Base-by-base conservation (phyloP, 306 rosid species). In the Begonia peltatifolia region DNA sequence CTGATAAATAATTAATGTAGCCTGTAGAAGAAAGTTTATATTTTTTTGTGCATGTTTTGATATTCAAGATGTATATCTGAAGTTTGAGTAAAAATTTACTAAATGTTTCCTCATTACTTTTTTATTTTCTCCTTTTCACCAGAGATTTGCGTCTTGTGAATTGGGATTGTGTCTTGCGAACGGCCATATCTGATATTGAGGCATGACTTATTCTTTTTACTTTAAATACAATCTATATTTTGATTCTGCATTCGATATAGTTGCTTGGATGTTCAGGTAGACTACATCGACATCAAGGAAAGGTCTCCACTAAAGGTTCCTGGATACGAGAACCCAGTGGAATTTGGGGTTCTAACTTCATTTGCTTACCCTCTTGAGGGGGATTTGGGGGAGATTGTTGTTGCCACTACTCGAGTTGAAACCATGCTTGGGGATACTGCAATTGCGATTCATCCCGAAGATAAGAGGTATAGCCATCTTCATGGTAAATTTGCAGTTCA, bases 351-450 rank as follows among this genome's bases (percentile, higher is more conserved):
- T 46, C 62, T 90, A 68, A 86, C 84, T 57, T 83, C 89, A 52
- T 90, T 90, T 71, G 86, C 92, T 12, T 90, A 90, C 68, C 84
- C 86, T 61, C 47, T 90, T 72, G 95, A 90, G 71, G 88, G 71
- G 30, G 75, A 58, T 52, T 66, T 79, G 9, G 99, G 99, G 62
- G 96, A 90, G 69, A 77, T 90, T 71, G 79, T 90, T 63, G 95
- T 86, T 53, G 96, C 96, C 58, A 86, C 99, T 41, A 90, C 95
- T 57, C 71, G 99, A 63, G 80, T 90, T 60, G 99, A 90, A 70
- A 86, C 96, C 9, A 90, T 90, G 95, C 95, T 90, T 23, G 99
- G 99, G 12, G 99, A 90, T 73, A 79, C 94, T 63, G 95, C 99
- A 41, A 80, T 90, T 62, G 94, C 99, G 35, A 53, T 90, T 56